Base-by-base conservation (phyloP, 768 basidiomycete species). In the Pholiota conissans region DNA sequence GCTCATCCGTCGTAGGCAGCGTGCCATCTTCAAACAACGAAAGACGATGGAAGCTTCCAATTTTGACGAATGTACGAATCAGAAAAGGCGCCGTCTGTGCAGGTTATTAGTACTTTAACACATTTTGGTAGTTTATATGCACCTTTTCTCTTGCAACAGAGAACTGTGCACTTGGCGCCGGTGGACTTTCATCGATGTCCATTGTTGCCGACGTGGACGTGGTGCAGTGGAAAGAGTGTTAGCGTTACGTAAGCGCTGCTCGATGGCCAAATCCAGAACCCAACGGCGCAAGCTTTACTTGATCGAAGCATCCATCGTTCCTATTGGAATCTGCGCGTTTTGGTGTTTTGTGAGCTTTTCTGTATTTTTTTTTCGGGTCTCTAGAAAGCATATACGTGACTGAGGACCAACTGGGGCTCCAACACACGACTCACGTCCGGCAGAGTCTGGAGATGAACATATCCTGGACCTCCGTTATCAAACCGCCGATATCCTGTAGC, bases 1-100 rank as follows among this genome's bases (percentile, higher is more conserved):
- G 87, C 66, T 93, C 91, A 60, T 93, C 91, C 5, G 86, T 85
- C 2, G 86, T 86, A 6, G 91, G 91, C 3, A 89, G 76, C 2
- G 82, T 80, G 0, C 89, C 85, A 57, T 93, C 90, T 65, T 93
- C 90, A 62, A 93, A 93, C 55, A 90, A 77, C 3, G 77, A 72
- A 22, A 91, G 73, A 39, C 88, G 80, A 69, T 93, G 91, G 68
- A 91, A 91, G 34, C 83, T 76, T 18, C 89, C 90, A 35, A 90
- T 83, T 81, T 91, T 93, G 56, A 93, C 80, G 69, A 93, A 93
- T 13, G 90, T 78, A 49, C 91, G 83, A 32, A 93, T 84, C 53
- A 93, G 83, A 71, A 93, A 93, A 5, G 91, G 91, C 0, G 87
- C 80, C 5, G 86, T 90, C 91, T 92, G 61, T 29, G 13, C 13